Conservation (phyloP, 2,329 filamentous ascomycete genomes). For the Arthrobotrys pseudoclavata region DNA sequence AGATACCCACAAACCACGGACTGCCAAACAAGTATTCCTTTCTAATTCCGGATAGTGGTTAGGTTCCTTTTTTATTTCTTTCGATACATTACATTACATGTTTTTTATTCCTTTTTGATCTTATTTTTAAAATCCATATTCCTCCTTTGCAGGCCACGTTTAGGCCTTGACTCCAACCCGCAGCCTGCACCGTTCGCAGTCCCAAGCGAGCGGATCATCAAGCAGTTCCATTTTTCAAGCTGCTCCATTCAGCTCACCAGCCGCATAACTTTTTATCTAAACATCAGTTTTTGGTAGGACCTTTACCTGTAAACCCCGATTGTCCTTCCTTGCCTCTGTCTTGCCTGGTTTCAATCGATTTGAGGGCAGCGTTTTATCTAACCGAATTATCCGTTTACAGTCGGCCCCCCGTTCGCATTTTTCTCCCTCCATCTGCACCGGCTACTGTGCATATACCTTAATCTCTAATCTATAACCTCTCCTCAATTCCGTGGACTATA, state of each 20-base stretch:
- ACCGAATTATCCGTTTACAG: constrained; percentile 58
- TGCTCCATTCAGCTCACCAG: constrained; percentile 51
- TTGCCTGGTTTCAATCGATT: constrained; percentile 55
- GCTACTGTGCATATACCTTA: constrained; percentile 58
- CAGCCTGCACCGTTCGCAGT: constrained; percentile 47
- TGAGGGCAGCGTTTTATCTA: constrained; percentile 59
- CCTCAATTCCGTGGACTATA: constrained; percentile 59
- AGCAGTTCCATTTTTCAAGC: constrained; percentile 38
- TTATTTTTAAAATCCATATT: constrained; percentile 21
- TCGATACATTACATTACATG: constrained; percentile 46
- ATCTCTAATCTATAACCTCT: constrained; percentile 57
- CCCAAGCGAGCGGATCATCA: constrained; percentile 52
- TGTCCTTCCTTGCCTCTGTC: constrained; percentile 50
- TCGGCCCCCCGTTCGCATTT: constrained; percentile 56
- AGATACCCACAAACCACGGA: constrained; percentile 60
- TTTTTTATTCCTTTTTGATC: constrained; percentile 47
- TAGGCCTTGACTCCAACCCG: constrained; percentile 43
- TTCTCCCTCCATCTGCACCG: constrained; percentile 48
- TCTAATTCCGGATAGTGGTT: constrained; percentile 60
- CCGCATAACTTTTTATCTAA: constrained; percentile 49
- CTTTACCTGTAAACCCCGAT: constrained; percentile 38
- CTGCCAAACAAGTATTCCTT: constrained; percentile 59
- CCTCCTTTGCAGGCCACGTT: constrained; percentile 50
- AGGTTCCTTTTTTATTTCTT: constrained; percentile 45
- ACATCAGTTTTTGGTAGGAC: constrained; percentile 59